Evolutionary conservation across 2,329 filamentous ascomycete species (phyloP).

Genomic region (Neocatenulostroma microsporum): DNA sequence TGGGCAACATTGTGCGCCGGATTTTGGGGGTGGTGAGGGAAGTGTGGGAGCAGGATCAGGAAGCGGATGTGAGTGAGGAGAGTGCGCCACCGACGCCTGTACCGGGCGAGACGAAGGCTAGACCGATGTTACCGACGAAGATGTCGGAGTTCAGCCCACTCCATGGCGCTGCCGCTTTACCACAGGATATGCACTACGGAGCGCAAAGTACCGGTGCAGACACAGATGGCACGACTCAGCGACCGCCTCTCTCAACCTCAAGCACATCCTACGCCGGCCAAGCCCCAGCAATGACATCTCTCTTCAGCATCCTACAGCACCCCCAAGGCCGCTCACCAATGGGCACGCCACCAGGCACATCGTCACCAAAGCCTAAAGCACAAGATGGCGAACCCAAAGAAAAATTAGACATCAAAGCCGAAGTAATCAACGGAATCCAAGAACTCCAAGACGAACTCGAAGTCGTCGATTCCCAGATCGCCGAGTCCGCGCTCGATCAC

Average conservation of each 20-base stretch:
- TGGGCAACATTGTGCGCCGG: constrained; percentile 88
- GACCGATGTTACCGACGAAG: constrained; percentile 27
- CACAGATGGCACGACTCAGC: constrained; percentile 22
- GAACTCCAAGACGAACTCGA: constrained; percentile 95
- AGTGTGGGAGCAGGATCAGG: constrained; percentile 71
- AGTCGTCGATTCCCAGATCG: constrained; percentile 88
- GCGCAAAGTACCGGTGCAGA: neutral
- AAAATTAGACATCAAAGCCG: constrained; percentile 66
- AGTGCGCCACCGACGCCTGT: constrained; percentile 13
- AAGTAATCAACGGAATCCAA: constrained; percentile 87
- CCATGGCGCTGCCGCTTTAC: constrained; percentile 30
- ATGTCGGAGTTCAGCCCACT: constrained; percentile 43
- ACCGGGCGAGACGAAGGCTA: constrained; percentile 15
- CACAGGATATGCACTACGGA: constrained; percentile 14
- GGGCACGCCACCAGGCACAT: constrained; percentile 49
- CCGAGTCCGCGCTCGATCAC: constrained; percentile 77
- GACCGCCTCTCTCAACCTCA: constrained; percentile 56
- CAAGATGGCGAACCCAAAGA: constrained; percentile 28
- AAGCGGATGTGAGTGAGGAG: constrained; percentile 37
- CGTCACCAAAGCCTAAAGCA: constrained; percentile 26
- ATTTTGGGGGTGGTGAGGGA: constrained; percentile 87
- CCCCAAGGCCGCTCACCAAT: constrained; percentile 40
- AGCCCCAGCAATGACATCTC: constrained; percentile 55
- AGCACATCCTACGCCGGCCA: constrained; percentile 56
- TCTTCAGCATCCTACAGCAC: constrained; percentile 81